phyloP scores from a whole-genome alignment of 768 basidiomycete genomes.

The Mycena filopes region DNA sequence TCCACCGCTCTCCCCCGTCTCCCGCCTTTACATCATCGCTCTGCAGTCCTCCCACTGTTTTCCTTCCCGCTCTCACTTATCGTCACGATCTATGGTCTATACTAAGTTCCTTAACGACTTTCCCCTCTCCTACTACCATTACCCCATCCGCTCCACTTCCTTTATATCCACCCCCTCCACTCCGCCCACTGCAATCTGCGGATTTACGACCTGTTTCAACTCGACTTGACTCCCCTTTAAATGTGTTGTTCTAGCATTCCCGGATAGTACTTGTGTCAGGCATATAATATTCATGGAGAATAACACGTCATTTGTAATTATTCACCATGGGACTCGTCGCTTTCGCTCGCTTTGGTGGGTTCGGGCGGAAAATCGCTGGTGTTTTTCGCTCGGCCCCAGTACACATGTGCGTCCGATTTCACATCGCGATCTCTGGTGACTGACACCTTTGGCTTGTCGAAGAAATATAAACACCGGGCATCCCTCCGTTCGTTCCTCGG shows the following conservation, averaged over 20 bases:
- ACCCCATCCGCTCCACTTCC: too few species aligned
- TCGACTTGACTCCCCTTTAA: too few species aligned
- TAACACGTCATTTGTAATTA: conserved; percentile 10
- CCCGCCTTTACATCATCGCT: conserved; percentile 20
- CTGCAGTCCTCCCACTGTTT: conserved; percentile 2
- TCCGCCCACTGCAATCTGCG: neutral
- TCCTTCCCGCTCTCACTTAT: conserved; percentile 7
- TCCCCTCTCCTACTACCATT: neutral
- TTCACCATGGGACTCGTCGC: too few species aligned
- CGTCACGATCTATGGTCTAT: conserved; percentile 26
- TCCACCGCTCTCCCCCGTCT: too few species aligned
- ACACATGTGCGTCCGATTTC: too few species aligned
- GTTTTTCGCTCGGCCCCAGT: too few species aligned
- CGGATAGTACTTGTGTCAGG: conserved; percentile 31
- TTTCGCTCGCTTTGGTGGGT: too few species aligned
- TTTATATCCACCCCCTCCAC: neutral
- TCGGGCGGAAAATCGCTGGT: neutral
- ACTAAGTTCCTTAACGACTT: conserved; percentile 20
- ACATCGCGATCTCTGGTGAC: too few species aligned
- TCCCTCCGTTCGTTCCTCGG: too few species aligned
- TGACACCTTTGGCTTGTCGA: too few species aligned
- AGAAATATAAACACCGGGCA: too few species aligned
- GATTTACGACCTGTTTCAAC: too few species aligned
- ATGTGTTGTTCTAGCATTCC: conserved; percentile 16
- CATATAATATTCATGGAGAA: conserved; percentile 21